Evolutionary conservation across 805 yeast genomes (phyloP), one percentile per base, ranked within the genome.

Genomic region (Ogataea allantospora): DNA sequence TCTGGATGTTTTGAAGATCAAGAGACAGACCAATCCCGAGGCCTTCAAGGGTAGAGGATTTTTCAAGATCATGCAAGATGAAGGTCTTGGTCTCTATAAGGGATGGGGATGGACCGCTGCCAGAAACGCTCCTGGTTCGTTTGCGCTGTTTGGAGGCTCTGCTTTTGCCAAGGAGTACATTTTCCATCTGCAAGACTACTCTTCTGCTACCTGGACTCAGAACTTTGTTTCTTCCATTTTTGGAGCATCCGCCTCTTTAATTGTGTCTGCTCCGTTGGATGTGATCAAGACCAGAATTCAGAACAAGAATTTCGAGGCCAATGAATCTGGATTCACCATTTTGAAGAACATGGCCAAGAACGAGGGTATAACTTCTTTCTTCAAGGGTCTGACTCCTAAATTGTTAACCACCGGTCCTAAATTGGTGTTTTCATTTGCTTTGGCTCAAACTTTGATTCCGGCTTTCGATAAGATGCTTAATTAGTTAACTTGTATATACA

Each of bases 71-170:
- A 61, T 93, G 44, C 58, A 71, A 39, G 99, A 93, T 60, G 99
- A 93, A 68, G 98, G 99, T 13, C 74, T 88, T 43, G 88, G 93
- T 16, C 73, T 93, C 53, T 93, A 93, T 71, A 77, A 96, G 62
- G 99, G 99, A 50, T 89, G 97, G 95, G 98, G 97, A 42, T 93
- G 99, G 99, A 93, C 99, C 43, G 95, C 95, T 53, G 99, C 99
- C 29, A 83, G 99, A 77, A 93, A 93, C 63, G 97, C 98, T 2
- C 99, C 99, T 25, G 99, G 99, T 43, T 88, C 96, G 2, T 93
- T 93, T 60, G 96, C 98, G 12, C 72, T 93, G 41, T 93, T 93
- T 53, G 99, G 99, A 53, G 99, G 98, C 68, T 88, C 91, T 60
- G 96, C 99, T 11, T 93, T 93, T 62, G 98, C 99, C 45, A 93